A percentile compares a stretch with the other conserved stretches of the same genome.
Evolutionary conservation across 805 yeast species (phyloP).

Genomic region (Teunomyces kruisii): DNA sequence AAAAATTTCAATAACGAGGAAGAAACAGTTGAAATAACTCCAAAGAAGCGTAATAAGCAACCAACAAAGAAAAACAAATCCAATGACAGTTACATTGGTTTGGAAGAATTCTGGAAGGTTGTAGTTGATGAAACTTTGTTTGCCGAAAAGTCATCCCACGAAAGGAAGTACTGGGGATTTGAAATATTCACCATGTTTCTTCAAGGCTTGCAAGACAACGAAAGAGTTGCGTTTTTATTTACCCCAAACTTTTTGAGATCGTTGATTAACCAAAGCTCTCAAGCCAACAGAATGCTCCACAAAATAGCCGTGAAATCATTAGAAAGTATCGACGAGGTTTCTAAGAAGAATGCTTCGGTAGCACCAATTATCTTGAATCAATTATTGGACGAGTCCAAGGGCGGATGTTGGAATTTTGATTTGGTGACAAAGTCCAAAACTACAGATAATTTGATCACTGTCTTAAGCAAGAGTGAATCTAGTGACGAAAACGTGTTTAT

Average conservation of each 20-base stretch:
- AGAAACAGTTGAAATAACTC: conserved; percentile 17
- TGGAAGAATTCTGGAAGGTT: conserved; percentile 72
- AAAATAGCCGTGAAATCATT: conserved; percentile 61
- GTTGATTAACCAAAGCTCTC: conserved; percentile 73
- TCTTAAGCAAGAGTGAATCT: conserved; percentile 16
- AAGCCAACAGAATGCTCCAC: conserved; percentile 62
- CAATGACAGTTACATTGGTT: conserved; percentile 21
- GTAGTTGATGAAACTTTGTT: conserved; percentile 82
- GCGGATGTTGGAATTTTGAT: conserved; percentile 73
- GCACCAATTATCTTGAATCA: conserved; percentile 32
- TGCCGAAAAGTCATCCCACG: conserved; percentile 73
- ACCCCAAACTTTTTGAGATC: conserved; percentile 70
- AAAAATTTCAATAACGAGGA: conserved; percentile 37
- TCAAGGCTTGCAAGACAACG: conserved; percentile 13
- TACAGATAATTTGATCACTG: conserved; percentile 38
- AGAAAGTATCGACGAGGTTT: conserved; percentile 37
- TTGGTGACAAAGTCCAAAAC: conserved; percentile 72
- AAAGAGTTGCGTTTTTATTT: conserved; percentile 35
- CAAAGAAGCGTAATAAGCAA: conserved; percentile 37
- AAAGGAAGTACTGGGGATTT: conserved; percentile 84
- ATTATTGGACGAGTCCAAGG: conserved; percentile 29
- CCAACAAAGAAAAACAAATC: conserved; percentile 21
- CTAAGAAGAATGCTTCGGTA: conserved; percentile 37
- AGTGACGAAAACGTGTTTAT: conserved; percentile 14
- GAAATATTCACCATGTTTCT: conserved; percentile 61